phyloP scores from a whole-genome alignment of 257 asterid genomes.

The Forsythia viridissima region DNA sequence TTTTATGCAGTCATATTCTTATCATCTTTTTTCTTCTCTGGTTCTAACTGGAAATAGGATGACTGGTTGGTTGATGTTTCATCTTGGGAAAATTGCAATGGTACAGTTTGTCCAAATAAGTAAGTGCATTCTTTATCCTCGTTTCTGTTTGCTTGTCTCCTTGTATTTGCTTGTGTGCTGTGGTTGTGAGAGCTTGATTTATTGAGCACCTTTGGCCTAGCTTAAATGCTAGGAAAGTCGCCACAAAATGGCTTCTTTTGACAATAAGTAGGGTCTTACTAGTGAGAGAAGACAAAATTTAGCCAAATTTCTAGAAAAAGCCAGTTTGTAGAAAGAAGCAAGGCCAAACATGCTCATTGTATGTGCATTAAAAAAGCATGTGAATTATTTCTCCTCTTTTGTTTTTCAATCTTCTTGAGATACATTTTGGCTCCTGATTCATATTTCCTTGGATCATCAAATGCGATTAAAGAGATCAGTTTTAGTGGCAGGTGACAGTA shows the following conservation, averaged over 20 bases:
- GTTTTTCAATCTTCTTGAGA: background rate
- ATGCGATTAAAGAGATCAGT: background rate
- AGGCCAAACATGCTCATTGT: no score
- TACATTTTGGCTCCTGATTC: background rate
- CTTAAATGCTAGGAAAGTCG: no score
- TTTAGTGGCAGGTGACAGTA: background rate
- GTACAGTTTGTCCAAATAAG: constrained; percentile 81
- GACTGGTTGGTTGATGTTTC: constrained; percentile 39
- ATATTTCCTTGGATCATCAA: background rate
- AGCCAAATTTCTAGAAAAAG: no score
- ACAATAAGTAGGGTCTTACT: no score
- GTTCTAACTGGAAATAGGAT: constrained; percentile 42
- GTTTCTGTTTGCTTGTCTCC: background rate
- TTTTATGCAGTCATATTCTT: constrained; percentile 13
- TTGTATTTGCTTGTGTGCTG: background rate
- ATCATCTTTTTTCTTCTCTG: constrained; percentile 15
- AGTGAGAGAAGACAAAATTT: no score
- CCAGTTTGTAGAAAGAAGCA: no score
- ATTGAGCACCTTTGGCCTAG: background rate
- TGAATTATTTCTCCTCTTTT: background rate
- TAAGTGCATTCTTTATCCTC: constrained; percentile 36
- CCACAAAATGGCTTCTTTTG: no score
- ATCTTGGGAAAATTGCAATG: constrained; percentile 55
- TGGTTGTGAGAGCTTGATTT: background rate
- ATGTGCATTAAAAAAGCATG: background rate